A percentile compares a stretch with the other conserved stretches of the same genome.
phyloP scores from a whole-genome alignment of 306 rosid species.

The Macrotyloma uniflorum region DNA sequence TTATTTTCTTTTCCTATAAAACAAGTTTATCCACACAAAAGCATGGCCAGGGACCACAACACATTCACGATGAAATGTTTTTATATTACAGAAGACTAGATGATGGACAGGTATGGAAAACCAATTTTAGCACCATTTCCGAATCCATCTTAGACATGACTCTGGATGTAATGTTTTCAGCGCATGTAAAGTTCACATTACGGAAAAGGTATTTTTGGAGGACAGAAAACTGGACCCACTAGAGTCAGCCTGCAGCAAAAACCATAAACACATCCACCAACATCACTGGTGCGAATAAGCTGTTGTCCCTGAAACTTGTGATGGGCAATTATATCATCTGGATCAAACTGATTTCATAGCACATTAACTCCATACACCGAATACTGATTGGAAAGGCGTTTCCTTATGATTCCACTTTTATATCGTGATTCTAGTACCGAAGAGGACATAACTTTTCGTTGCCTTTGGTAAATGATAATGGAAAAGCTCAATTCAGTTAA shows the following conservation, averaged over 20 bases:
- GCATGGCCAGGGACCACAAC: not conserved
- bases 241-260: not conserved
- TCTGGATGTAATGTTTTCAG: too few species aligned
- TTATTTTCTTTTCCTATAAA: too few species aligned
- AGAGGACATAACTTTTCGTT: not conserved
- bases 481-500: slow-evolving; percentile 28
- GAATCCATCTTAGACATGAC: too few species aligned
- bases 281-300: not conserved
- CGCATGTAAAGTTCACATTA: too few species aligned
- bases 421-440: not conserved
- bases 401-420: not conserved
- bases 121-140: not conserved
- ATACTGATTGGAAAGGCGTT: not conserved
- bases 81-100: not conserved
- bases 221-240: not conserved
- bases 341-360: not conserved
- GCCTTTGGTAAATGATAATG: slow-evolving; percentile 17
- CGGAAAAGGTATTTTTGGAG: too few species aligned
- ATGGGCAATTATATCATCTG: not conserved
- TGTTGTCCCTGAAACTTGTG: not conserved
- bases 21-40: too few species aligned
- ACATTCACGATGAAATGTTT: not conserved
- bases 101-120: not conserved
- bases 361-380: not conserved
- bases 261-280: not conserved